Percentiles rank a stretch among this genome's conserved stretches.
phyloP scores from a whole-genome alignment of 768 basidiomycete species.

The Mycena chlorophos region DNA sequence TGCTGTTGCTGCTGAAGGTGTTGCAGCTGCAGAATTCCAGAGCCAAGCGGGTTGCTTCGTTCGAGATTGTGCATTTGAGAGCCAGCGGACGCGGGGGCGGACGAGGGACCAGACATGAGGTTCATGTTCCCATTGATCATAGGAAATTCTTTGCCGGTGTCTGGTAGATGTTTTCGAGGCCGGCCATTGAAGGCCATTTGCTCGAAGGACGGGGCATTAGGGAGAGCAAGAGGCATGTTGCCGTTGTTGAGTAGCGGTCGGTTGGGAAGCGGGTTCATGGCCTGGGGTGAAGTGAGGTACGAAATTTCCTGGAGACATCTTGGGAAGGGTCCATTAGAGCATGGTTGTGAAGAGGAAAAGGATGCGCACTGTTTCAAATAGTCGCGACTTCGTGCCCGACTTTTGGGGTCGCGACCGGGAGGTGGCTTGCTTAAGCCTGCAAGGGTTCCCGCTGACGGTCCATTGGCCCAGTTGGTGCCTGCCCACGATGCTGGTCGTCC shows the following conservation, averaged over 20 bases:
- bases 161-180: slow-evolving; percentile 78
- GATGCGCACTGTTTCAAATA: slow-evolving; percentile 90
- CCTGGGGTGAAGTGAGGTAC: slow-evolving; percentile 94
- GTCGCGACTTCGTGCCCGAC: slow-evolving; percentile 89
- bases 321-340: slow-evolving; percentile 15
- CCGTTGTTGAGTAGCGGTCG: slow-evolving; percentile 73
- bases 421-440: slow-evolving; percentile 67
- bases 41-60: slow-evolving; percentile 45
- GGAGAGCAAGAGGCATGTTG: slow-evolving; percentile 61
- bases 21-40: slow-evolving; percentile 41
- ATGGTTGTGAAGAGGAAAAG: slow-evolving; percentile 3
- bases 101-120: slow-evolving; percentile 51
- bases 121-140: slow-evolving; percentile 59
- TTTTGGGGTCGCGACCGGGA: slow-evolving; percentile 90
- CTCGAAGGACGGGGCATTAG: slow-evolving; percentile 75
- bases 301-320: slow-evolving; percentile 98
- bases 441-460: slow-evolving; percentile 42
- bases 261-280: slow-evolving; percentile 94
- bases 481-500: slow-evolving; percentile 62
- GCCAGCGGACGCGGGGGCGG: slow-evolving; percentile 47
- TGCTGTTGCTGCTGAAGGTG: slow-evolving; percentile 41
- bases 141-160: slow-evolving; percentile 70
- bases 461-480: slow-evolving; percentile 49
- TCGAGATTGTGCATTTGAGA: slow-evolving; percentile 49
- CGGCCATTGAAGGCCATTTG: slow-evolving; percentile 74